Evolutionary conservation across 2,329 filamentous ascomycete genomes (phyloP), one percentile per base, ranked within the genome.

Genomic region (Pyrenochaeta sp.): DNA sequence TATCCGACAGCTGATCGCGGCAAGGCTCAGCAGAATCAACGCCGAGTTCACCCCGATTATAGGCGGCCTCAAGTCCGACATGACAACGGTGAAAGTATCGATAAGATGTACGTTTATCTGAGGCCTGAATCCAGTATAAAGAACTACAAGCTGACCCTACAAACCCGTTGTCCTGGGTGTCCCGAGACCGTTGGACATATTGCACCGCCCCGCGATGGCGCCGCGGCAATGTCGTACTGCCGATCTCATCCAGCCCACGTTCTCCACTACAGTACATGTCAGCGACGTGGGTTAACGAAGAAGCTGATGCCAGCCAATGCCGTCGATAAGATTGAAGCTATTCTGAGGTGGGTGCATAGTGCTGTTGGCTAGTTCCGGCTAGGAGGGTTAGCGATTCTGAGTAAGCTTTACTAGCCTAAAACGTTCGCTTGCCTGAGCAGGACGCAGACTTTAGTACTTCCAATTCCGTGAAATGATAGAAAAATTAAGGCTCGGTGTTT

Each of bases 41-140:
- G 66, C 28, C 19, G 58, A 53, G 54, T 73, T 74, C 30, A 73
- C 63, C 55, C 63, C 66, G 15, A 73, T 37, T 27, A 72, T 68
- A 39, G 60, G 52, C 10, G 65, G 43, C 28, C 58, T 59, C 50
- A 65, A 58, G 48, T 61, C 61, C 24, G 47, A 28, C 64, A 67
- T 67, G 13, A 37, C 40, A 24, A 46, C 24, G 5, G 34, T 28
- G 15, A 32, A 43, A 24, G 12, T 12, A 15, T 28, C 12, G 10
- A 27, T 2, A 34, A 15, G 4, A n/a, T 30, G 43, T 30, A 34
- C 15, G 19, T 30, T 32, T 32, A 22, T 22, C 28, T 34, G 15
- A 27, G 28, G 27, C 13, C 5, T 30, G 6, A 8, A 15, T 27
- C 9, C 5, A 28, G 10, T 22, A 13, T n/a, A 7, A 43, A 6